Base-by-base conservation (phyloP, 2,329 filamentous ascomycete genomes). In the Chrysoporthe cubensis region DNA sequence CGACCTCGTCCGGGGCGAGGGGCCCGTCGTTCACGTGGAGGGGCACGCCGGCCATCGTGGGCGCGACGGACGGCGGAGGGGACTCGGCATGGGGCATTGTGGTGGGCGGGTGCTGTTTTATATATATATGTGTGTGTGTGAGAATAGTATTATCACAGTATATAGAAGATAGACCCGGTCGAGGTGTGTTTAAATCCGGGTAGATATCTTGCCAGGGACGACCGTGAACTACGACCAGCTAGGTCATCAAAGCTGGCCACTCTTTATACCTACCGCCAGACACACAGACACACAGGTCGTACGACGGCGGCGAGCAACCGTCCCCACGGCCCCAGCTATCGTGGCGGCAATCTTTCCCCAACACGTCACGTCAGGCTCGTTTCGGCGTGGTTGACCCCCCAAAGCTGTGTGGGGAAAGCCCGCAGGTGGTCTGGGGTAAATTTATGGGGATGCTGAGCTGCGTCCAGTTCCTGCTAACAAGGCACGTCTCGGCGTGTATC, bases 21-120 rank as follows among this genome's bases (percentile, higher is more conserved):
- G 43, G 65, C 1, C 70, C 70, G 50, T 71, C 70, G 43, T 71
- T 70, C 37, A 71, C 66, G 46, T 62, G 40, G 14, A 71, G 63
- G 40, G 4, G 26, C 7, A n/a, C 63, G 14, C 63, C 63, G 42
- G 32, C 3, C 40, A 65, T 8, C 32, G 54, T 48, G 14, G 54
- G 54, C 11, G 32, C 52, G 40, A 42, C 16, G 44, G 44, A 7
- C 11, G 44, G 44, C 14, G 44, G 44, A 40, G 43, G 43, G 21
- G 63, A 40, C 48, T 65, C 63, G 34, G 63, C 63, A 42, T 65
- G 63, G 26, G 63, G 63, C 63, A 65, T 59, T 26, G n/a, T 50
- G 26, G 26, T 8, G 57, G 44, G 44, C 18, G 44, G 13, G 13
- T 46, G 37, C 44, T 46, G 4, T 46, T 46, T 6, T 46, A 18